phyloP scores from a whole-genome alignment of 768 basidiomycete genomes.

The Kwoniella sp. region DNA sequence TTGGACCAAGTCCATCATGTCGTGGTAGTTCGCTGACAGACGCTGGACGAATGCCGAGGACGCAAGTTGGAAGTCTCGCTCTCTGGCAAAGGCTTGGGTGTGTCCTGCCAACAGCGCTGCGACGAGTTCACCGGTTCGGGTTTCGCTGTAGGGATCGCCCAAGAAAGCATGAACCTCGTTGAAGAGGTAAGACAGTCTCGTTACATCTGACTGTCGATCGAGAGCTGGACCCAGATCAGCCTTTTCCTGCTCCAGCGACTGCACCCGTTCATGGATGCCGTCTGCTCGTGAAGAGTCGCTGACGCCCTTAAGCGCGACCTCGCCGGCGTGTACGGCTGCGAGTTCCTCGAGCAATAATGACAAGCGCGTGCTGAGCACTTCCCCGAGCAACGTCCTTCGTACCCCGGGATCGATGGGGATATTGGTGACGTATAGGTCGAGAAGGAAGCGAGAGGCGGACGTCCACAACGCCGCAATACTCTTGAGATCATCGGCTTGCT shows the following conservation, averaged over 20 bases:
- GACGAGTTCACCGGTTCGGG: constrained; percentile 63
- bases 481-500: constrained; percentile 42
- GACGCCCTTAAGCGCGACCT: constrained; percentile 39
- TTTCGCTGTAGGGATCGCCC: constrained; percentile 62
- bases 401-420: constrained; percentile 83
- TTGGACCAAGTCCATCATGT: constrained; percentile 70
- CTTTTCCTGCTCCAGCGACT: constrained; percentile 15
- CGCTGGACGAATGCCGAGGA: constrained; percentile 76
- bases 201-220: constrained; percentile 23
- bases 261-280: constrained; percentile 11
- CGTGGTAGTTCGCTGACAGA: constrained; percentile 67
- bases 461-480: constrained; percentile 65
- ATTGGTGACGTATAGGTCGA: constrained; percentile 78
- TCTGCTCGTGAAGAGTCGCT: constrained; percentile 35
- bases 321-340: constrained; percentile 29
- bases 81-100: constrained; percentile 59
- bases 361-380: constrained; percentile 26
- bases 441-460: constrained; percentile 63
- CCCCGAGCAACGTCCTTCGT: constrained; percentile 30
- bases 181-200: constrained; percentile 57
- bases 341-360: constrained; percentile 36
- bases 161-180: constrained; percentile 70
- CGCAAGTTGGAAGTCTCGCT: constrained; percentile 75
- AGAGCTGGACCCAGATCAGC: constrained; percentile 26
- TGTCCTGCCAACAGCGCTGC: constrained; percentile 32